Evolutionary conservation across 257 asterid species (phyloP).

Genomic region (Dorcoceras hygrometricum): DNA sequence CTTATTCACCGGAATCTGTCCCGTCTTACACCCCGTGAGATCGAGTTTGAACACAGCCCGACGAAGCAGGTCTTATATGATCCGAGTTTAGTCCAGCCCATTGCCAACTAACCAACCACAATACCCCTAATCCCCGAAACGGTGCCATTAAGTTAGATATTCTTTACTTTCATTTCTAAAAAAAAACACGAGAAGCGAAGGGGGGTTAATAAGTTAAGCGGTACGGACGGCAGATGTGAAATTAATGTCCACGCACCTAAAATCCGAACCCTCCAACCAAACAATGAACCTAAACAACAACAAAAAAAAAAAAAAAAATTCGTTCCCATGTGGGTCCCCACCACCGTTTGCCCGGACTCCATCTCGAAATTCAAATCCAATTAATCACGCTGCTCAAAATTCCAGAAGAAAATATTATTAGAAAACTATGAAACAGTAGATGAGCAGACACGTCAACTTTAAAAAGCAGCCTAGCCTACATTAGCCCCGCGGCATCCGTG

Average conservation of each 20-base stretch:
- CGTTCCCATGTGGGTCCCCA: slow-evolving; percentile 30
- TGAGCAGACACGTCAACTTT: slow-evolving; percentile 41
- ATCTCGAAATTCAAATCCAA: slow-evolving; percentile 35
- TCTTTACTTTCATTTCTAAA: no score
- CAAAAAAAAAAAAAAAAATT: neutral
- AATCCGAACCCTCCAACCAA: neutral
- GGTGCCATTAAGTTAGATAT: no score
- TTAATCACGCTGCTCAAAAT: slow-evolving; percentile 36
- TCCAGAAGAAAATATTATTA: slow-evolving; percentile 10
- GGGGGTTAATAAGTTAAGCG: neutral
- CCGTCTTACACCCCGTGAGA: no score
- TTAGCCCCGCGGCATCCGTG: slow-evolving; percentile 41
- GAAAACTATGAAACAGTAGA: neutral
- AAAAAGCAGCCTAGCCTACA: slow-evolving; percentile 1
- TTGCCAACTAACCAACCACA: no score
- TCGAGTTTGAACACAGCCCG: no score
- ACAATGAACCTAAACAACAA: neutral
- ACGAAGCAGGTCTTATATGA: no score
- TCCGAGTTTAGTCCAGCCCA: no score
- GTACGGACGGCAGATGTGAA: slow-evolving; percentile 7
- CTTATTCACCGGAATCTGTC: no score
- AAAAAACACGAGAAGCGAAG: no score
- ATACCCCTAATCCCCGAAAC: no score
- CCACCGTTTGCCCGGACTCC: slow-evolving; percentile 36
- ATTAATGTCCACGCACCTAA: neutral